Percentiles rank a stretch among this genome's conserved stretches.
Evolutionary conservation across 306 rosid genomes (phyloP).

Genomic region (Castanopsis chinensis): DNA sequence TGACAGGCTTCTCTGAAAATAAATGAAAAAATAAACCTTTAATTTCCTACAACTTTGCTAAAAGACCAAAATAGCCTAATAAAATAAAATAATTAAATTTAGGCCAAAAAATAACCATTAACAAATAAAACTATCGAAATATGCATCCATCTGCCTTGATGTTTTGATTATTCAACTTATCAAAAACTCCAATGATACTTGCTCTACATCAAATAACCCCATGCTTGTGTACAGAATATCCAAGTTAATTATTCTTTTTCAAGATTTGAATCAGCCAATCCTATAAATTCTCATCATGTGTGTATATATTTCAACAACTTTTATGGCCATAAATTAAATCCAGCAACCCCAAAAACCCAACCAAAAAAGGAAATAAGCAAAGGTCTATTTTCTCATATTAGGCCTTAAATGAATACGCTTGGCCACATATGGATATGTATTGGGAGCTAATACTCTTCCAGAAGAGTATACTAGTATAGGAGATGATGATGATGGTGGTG

Average conservation of each 20-base stretch:
- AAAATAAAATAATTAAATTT: too few species aligned
- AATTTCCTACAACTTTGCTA: too few species aligned
- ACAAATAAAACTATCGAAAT: too few species aligned
- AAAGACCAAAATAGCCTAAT: too few species aligned
- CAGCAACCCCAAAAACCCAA: background rate
- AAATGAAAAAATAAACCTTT: too few species aligned
- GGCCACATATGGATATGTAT: background rate
- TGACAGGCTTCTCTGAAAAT: too few species aligned
- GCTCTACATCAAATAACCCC: background rate
- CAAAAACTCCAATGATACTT: too few species aligned
- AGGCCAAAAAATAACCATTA: too few species aligned
- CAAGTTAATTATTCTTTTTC: background rate
- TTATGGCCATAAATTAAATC: background rate
- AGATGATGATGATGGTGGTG: background rate
- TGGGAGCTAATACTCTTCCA: conserved; percentile 24
- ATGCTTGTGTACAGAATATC: background rate
- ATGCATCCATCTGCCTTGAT: too few species aligned
- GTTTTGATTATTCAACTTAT: too few species aligned
- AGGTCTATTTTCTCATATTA: background rate
- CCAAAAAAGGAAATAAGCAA: too few species aligned
- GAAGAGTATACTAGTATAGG: background rate
- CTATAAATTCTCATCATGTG: background rate
- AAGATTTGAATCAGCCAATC: background rate
- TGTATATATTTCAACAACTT: background rate
- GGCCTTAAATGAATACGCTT: background rate